Evolutionary conservation across 306 rosid species (phyloP), one percentile per base, ranked within the genome.

Genomic region (Vigna unguiculata): DNA sequence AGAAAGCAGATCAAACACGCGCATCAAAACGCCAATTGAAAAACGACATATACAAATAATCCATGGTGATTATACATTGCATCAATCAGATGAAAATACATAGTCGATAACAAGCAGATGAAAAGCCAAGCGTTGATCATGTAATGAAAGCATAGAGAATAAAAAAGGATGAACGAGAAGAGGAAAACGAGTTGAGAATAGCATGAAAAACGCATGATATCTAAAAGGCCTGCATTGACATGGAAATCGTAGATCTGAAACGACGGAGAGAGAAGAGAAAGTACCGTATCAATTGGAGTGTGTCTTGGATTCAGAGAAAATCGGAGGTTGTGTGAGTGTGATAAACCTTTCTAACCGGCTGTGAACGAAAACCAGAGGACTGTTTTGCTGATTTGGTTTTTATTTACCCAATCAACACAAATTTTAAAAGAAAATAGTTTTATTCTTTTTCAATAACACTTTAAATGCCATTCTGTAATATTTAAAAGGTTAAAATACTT

Each of bases 231-330:
- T 53, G 40, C 30, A 77, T 10, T 28, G 22, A 11, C 47, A 46
- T n/a, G 5, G 17, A 79, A 62, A 11, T 40, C 52, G 76, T 3
- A 75, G 79, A 75, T 83, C 84, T 10, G 67, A 70, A 14, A 52
- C 1, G 7, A 0, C 0, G 7, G 4, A n/a, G 11, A 66, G 21
- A 46, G 32, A 61, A 15, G 25, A 17, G 30, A 68, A 64, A 3
- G 7, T 41, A 41, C 53, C 81, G 57, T 54, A 75, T 61, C 80
- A 64, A 51, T 32, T 17, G 0, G 52, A 43, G 53, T 52, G 9
- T 32, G 59, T 30, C 9, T 58, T 74, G 11, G 69, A 46, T 66
- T 81, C 69, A 82, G 81, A 76, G 48, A 73, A 41, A 19, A 68
- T n/a, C 3, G 70, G 45, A 65, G 40, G 38, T 49, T 15, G 45